Percentiles rank a stretch among this genome's conserved stretches.
Conservation (phyloP, 306 rosid genomes). For the Vigna unguiculata region DNA sequence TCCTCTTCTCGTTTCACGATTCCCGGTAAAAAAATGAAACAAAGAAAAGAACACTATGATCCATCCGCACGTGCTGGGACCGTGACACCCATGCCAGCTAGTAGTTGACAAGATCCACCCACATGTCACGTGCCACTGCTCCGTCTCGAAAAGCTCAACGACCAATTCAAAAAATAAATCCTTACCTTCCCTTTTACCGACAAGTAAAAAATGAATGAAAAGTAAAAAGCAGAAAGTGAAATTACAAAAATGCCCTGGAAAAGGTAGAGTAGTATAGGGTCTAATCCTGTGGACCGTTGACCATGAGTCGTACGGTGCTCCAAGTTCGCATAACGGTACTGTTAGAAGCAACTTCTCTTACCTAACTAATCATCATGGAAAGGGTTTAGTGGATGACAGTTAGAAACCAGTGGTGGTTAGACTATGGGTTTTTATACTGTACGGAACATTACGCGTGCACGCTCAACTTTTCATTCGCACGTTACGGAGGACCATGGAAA, state of each 20-base stretch:
- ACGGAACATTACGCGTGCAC: background rate
- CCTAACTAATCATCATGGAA: conserved; percentile 22
- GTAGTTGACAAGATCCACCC: conserved; percentile 54
- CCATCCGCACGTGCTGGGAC: conserved; percentile 46
- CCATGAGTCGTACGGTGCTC: conserved; percentile 1
- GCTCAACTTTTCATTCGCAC: background rate
- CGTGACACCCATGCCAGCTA: conserved; percentile 62
- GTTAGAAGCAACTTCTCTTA: conserved; percentile 10
- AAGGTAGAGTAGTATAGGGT: background rate
- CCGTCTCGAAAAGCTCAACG: conserved; percentile 40
- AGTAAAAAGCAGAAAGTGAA: background rate
- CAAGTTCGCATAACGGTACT: conserved; percentile 10
- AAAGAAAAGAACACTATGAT: conserved; percentile 30
- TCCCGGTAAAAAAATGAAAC: background rate
- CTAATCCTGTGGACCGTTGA: conserved; percentile 41
- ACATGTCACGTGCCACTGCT: conserved; percentile 58
- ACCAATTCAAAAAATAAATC: too few relatives aligned
- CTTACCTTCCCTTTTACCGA: conserved; percentile 22
- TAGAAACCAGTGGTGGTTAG: conserved; percentile 38
- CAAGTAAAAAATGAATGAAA: background rate
- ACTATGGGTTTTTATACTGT: background rate
- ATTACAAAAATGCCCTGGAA: background rate
- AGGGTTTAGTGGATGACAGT: conserved; percentile 39
- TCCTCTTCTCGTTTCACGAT: background rate
- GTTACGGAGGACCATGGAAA: too few relatives aligned